Conservation (phyloP, 768 basidiomycete genomes). For the Trametes cinnabarina region DNA sequence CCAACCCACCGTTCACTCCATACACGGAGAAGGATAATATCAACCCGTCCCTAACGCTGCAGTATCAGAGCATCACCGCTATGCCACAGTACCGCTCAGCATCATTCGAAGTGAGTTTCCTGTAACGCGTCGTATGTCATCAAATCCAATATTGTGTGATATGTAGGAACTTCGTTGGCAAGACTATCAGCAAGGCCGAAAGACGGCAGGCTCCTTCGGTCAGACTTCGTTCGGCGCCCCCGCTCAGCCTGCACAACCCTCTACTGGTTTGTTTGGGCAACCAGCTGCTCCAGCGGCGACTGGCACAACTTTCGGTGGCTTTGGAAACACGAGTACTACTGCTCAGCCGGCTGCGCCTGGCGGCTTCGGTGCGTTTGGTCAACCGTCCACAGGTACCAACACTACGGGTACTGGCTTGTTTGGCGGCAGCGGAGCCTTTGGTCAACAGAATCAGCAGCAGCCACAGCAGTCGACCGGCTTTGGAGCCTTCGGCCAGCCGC, state of each 20-base stretch:
- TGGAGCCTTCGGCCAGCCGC: slow-evolving; percentile 29
- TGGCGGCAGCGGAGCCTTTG: slow-evolving; percentile 27
- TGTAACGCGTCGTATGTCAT: slow-evolving; percentile 7
- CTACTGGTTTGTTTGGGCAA: slow-evolving; percentile 33
- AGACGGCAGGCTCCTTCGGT: slow-evolving; percentile 39
- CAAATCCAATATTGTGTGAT: neutral
- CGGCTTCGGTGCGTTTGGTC: slow-evolving; percentile 36
- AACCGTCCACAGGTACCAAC: slow-evolving; percentile 27
- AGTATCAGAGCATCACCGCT: slow-evolving; percentile 81
- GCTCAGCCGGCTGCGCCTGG: slow-evolving; percentile 23
- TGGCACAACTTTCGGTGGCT: slow-evolving; percentile 27
- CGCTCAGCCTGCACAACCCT: slow-evolving; percentile 23
- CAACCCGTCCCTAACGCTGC: slow-evolving; percentile 45
- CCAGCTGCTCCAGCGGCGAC: slow-evolving; percentile 30
- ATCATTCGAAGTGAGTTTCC: slow-evolving; percentile 52
- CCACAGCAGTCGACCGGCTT: slow-evolving; percentile 30
- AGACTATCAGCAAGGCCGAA: slow-evolving; percentile 48
- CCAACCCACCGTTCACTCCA: slow-evolving; percentile 59
- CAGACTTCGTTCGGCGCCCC: slow-evolving; percentile 34
- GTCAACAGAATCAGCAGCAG: slow-evolving; percentile 32
- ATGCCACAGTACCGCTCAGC: slow-evolving; percentile 76
- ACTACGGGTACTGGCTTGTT: slow-evolving; percentile 19
- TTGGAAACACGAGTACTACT: slow-evolving; percentile 27
- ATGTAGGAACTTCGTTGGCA: slow-evolving; percentile 45
- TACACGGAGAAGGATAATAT: slow-evolving; percentile 66